Evolutionary conservation across 352 stramenopile species (phyloP), one percentile per base, ranked within the genome.

Genomic region (Blastocystis sp.): DNA sequence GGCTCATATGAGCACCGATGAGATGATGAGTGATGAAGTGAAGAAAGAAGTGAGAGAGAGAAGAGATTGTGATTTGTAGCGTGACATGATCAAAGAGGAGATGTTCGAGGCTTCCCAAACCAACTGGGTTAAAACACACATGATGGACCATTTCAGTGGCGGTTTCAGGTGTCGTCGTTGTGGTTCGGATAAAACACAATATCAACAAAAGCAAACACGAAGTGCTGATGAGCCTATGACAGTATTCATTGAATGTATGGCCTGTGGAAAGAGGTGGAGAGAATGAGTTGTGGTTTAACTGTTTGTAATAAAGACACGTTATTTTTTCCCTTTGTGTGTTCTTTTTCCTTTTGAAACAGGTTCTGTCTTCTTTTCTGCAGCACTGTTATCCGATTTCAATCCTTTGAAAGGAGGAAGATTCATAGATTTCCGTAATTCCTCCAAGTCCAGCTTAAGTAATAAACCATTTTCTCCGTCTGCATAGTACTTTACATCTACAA

Each of bases 401-500:
- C 46, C 71, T 46, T 83, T 83, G 51, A 52, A 83, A 24, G 71
- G 49, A 37, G 71, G 49, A 21, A 83, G 46, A 35, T 67, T 83
- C 24, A 65, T 65, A 37, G 35, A 12, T 42, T 83, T 59, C 6
- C 71, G 71, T 29, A 71, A 57, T 63, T 51, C 14, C 63, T 89
- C 29, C 77, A 94, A 89, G 95, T 95, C 21, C 95, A 92, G 59
- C 90, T 93, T 91, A 95, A 99, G 98, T 88, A 98, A 94, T 90
- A 98, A 99, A 16, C 95, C 97, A 91, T 99, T 95, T 90, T 99
- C 97, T 77, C 96, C 96, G 90, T 99, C 97, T 0, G 96, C 96
- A 91, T 99, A 99, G 91, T 99, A 99, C 35, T 94, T 96, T 90
- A 96, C 96, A 90, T 99, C 96, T 57, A 98, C 95, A 89, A 98